These are phyloP conservation scores for Fonsecaea erecta DNA, from an alignment of 2,329 filamentous ascomycete species.

Conservation along the genomic window DNA sequence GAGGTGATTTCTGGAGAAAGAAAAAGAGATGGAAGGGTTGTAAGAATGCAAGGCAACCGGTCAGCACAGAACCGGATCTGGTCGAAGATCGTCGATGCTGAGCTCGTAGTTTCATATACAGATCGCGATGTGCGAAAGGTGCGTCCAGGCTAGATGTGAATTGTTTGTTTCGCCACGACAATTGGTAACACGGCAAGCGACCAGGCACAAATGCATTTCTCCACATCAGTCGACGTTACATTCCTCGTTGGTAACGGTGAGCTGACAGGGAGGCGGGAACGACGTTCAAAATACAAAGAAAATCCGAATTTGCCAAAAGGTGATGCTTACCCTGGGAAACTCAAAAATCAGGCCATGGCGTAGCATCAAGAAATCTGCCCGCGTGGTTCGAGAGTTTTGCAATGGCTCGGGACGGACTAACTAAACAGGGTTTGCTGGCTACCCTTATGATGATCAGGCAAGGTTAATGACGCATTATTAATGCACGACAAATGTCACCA, in stretches of 20 bases:
- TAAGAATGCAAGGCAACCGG: neutral
- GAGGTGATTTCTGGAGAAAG: neutral
- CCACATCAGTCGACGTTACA: slow-evolving; percentile 13
- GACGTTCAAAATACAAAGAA: neutral
- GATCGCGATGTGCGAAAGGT: neutral
- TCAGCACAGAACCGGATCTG: neutral
- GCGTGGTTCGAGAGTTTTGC: neutral
- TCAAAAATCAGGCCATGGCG: neutral
- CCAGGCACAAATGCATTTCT: slow-evolving; percentile 14
- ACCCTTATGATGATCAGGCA: neutral
- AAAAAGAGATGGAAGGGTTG: neutral
- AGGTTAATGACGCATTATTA: slow-evolving; percentile 11
- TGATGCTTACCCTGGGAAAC: neutral
- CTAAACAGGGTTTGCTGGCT: neutral
- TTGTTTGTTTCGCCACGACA: neutral
- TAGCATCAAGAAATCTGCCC: neutral
- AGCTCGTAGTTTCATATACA: neutral
- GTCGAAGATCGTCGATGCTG: neutral
- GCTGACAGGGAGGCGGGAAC: neutral
- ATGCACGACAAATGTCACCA: slow-evolving; percentile 8
- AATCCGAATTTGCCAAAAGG: neutral
- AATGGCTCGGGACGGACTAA: neutral
- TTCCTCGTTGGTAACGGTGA: neutral
- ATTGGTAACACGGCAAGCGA: neutral
- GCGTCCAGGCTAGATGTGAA: neutral